Evolutionary conservation across 257 asterid genomes (phyloP).

Genomic region (Rehmannia glutinosa): DNA sequence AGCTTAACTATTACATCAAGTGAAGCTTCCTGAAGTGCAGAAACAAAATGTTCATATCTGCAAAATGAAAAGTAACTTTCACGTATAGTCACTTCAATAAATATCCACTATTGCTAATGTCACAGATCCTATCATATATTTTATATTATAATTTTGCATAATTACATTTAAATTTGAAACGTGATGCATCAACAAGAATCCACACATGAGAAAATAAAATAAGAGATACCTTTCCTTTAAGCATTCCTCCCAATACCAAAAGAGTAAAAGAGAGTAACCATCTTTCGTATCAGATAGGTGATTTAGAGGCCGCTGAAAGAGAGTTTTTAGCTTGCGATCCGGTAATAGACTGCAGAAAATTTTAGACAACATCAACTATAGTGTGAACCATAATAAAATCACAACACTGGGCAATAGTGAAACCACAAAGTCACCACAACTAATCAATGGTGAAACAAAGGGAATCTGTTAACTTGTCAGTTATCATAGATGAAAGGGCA

Average conservation of each 20-base stretch:
- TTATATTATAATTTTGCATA: not conserved
- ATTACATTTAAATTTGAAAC: not conserved
- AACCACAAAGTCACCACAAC: no score
- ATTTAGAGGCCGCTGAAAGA: slow-evolving; percentile 73
- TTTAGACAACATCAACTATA: slow-evolving; percentile 19
- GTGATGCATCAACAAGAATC: not conserved
- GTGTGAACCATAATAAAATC: not conserved
- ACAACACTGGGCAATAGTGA: not conserved
- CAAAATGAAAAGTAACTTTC: slow-evolving; percentile 9
- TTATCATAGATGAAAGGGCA: not conserved
- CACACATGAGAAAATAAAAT: not conserved
- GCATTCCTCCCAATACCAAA: slow-evolving; percentile 97
- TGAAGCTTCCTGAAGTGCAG: slow-evolving; percentile 88
- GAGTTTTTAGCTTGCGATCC: slow-evolving; percentile 82
- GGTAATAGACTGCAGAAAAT: slow-evolving; percentile 69
- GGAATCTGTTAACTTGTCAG: no score
- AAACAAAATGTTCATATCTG: slow-evolving; percentile 76
- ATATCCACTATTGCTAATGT: not conserved
- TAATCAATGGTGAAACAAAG: no score
- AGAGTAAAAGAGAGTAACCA: slow-evolving; percentile 77
- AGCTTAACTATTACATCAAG: slow-evolving; percentile 72
- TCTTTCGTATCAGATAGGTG: slow-evolving; percentile 82
- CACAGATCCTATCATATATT: not conserved
- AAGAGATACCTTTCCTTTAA: slow-evolving; percentile 72
- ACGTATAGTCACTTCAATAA: not conserved